Percentiles rank a stretch among this genome's conserved stretches.
Evolutionary conservation across 148 eudicot species (phyloP).

Genomic region (Vaccinium vitisidaea): DNA sequence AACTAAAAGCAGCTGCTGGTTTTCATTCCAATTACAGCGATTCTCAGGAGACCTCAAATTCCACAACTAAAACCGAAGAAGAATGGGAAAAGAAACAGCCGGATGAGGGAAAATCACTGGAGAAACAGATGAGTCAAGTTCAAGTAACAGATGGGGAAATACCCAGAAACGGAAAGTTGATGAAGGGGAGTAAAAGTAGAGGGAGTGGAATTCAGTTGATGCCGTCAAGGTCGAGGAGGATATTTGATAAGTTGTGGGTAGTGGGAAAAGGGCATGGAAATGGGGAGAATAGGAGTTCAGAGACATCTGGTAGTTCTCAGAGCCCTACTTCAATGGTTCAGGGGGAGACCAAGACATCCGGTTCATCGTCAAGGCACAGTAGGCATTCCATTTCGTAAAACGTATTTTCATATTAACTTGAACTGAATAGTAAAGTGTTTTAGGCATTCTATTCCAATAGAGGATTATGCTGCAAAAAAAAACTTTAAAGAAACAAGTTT

Average conservation of each 20-base stretch:
- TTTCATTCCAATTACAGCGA: conserved; percentile 29
- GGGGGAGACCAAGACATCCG: conserved; percentile 57
- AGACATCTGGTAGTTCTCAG: conserved; percentile 76
- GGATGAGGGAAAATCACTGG: conserved; percentile 43
- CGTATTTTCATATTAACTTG: not conserved
- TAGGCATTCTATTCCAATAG: conserved; percentile 5
- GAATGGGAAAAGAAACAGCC: conserved; percentile 44
- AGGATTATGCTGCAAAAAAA: not conserved
- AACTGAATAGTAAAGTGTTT: conserved; percentile 9
- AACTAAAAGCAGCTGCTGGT: conserved; percentile 50
- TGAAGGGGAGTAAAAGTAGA: conserved; percentile 38
- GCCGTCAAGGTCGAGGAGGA: conserved; percentile 82
- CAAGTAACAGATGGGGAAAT: conserved; percentile 40
- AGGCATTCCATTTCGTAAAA: conserved; percentile 62
- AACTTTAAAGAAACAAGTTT: not conserved
- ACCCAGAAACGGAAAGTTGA: conserved; percentile 36
- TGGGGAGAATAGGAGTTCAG: conserved; percentile 74
- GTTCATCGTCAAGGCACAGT: conserved; percentile 45
- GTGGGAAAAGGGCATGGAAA: conserved; percentile 49
- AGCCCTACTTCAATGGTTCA: conserved; percentile 65
- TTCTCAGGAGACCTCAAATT: conserved; percentile 32
- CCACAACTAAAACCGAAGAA: conserved; percentile 40
- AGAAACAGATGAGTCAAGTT: conserved; percentile 50
- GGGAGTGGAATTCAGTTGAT: conserved; percentile 60
- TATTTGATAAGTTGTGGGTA: conserved; percentile 73